Evolutionary conservation across 257 asterid species (phyloP), one percentile per base, ranked within the genome.

Genomic region (Craterostigma plantagineum): DNA sequence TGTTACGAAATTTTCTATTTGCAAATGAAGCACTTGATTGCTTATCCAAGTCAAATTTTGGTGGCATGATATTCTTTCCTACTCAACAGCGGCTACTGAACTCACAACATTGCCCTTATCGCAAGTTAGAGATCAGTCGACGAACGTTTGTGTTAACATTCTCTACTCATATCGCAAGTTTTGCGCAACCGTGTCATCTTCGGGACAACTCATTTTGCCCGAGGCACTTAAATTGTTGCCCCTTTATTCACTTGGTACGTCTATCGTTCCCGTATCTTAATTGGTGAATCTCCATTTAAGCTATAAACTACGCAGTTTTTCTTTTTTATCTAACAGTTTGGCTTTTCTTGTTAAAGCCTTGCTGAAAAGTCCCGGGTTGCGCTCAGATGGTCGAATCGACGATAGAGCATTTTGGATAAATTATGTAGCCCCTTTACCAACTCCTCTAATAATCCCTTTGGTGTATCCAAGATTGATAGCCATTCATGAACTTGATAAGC

Each of bases 211-310:
- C 55, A 77, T 90, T 54, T 72, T 90, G 63, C 99, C 99, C 3
- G 99, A 90, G 73, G 96, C 92, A 34, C 99, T 90, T 65, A 90
- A 80, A 52, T 56, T 90, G 64, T 60, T 90, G 79, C 99, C 99
- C 49, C 75, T 79, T 33, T 90, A 90, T 63, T 69, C 91, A 7
- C 91, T 83, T 27, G 99, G 99, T 90, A 83, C 52, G 65, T 51
- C 55, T 35, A 49, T 46, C 57, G 37, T 58, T 56, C 42, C 63
- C 52, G n/a, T n/a, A 23, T 23, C 30, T 2, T 23, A 23, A 23
- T 6, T 23, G 30, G 30, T 6, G 30, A 23, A 23, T 23, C 30
- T 23, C 30, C 30, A 23, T 2, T 23, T 2, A 23, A 23, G 30
- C 2, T 23, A 23, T 23, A 23, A 23, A 23, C n/a, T n/a, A n/a